phyloP scores from a whole-genome alignment of 306 rosid species.

The Malus asiatica region DNA sequence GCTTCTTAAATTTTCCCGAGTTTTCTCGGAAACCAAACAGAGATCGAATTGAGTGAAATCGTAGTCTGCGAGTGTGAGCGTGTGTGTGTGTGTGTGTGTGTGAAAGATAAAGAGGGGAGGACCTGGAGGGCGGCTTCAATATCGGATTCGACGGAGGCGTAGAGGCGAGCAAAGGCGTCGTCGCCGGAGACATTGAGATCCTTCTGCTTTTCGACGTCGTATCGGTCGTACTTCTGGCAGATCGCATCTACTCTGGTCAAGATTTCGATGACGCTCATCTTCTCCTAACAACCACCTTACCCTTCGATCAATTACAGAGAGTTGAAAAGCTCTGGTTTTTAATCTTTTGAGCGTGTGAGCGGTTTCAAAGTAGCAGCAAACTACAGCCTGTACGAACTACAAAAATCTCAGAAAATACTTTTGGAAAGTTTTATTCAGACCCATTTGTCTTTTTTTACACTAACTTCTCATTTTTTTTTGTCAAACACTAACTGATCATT shows the following conservation, averaged over 20 bases:
- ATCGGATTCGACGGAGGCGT: conserved; percentile 62
- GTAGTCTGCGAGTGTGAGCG: background rate
- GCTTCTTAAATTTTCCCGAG: background rate
- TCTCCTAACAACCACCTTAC: too few relatives aligned
- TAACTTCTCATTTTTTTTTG: too few relatives aligned
- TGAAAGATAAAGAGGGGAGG: background rate
- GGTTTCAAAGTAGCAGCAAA: background rate
- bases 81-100: background rate
- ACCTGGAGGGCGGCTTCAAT: conserved; percentile 73
- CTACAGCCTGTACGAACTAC: background rate
- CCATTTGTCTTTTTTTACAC: too few relatives aligned
- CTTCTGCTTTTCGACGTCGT: conserved; percentile 74
- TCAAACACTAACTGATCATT: too few relatives aligned
- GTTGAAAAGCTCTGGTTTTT: background rate
- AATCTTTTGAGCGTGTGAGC: background rate
- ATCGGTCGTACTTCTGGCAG: conserved; percentile 88
- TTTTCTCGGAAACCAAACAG: conserved; percentile 8
- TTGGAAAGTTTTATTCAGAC: too few relatives aligned
- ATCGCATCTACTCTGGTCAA: conserved; percentile 91
- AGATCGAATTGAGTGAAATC: background rate
- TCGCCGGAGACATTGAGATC: conserved; percentile 81
- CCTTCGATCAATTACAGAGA: too few relatives aligned
- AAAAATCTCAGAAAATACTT: background rate
- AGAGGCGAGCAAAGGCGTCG: conserved; percentile 91
- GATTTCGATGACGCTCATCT: conserved; percentile 92